Percentiles rank a stretch among this genome's conserved stretches.
These are phyloP conservation scores for Zasmidium angulare DNA, from an alignment of 2,329 filamentous ascomycete genomes.

Conservation along the genomic window DNA sequence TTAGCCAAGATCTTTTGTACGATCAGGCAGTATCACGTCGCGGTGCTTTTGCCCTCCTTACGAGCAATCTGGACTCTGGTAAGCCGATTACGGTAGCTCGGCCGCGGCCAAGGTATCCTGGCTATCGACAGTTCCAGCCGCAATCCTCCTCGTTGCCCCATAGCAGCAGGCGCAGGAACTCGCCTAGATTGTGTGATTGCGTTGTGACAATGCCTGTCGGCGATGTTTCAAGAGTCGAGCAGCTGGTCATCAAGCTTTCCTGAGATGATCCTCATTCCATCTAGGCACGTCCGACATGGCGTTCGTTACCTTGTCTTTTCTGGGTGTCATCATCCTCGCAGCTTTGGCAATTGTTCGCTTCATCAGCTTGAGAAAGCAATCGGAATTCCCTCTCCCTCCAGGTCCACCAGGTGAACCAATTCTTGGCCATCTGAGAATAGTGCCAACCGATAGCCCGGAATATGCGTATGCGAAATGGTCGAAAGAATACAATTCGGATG, in stretches of 20 bases:
- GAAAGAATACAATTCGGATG: constrained; percentile 27
- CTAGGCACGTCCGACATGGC: neutral
- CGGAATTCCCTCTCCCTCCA: constrained; percentile 23
- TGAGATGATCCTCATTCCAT: neutral
- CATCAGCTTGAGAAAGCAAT: neutral
- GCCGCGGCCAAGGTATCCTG: neutral
- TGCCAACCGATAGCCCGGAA: constrained; percentile 26
- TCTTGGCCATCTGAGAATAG: constrained; percentile 26
- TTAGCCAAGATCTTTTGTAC: too few relatives aligned
- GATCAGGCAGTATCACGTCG: neutral
- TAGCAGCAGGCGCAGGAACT: neutral
- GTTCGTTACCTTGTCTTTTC: neutral
- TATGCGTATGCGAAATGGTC: constrained; percentile 22
- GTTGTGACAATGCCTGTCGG: neutral
- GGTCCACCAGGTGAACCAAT: constrained; percentile 25
- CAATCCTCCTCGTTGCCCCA: neutral
- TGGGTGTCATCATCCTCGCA: too few relatives aligned
- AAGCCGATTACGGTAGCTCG: neutral
- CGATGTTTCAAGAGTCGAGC: neutral
- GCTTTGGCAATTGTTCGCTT: neutral
- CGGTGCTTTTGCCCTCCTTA: neutral
- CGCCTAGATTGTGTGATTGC: neutral
- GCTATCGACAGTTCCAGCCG: neutral
- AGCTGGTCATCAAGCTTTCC: neutral
- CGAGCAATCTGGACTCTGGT: too few relatives aligned